Base-by-base conservation (phyloP, 2,329 filamentous ascomycete genomes). In the Aspergillus unguis region DNA sequence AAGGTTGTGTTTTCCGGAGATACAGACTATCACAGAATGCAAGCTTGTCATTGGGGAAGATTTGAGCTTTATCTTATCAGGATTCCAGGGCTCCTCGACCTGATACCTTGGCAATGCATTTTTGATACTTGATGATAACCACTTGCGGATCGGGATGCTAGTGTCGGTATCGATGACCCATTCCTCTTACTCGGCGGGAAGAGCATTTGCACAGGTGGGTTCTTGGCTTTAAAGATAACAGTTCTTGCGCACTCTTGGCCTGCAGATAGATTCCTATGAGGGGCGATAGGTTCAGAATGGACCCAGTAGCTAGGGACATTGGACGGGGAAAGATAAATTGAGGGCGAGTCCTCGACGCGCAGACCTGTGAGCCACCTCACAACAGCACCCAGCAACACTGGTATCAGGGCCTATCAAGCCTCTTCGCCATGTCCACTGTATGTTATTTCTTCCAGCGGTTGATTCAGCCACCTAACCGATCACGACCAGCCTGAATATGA, bases 401-500 rank as follows among this genome's bases (percentile, higher is more conserved):
- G 17, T 17, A 17, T 17, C 17, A 17, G 17, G 17, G 17, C 17
- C 17, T 17, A 17, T 17, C 17, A 42, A 40, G 29, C 11, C 10
- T 27, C 33, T n/a, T 45, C 44, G 11, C 26, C 7, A 54, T 54
- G 52, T 44, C 52, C 27, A 46, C 42, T 27, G 52, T 54, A 43
- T 8, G 53, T 29, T 11, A n/a, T 5, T 25, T 10, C 23, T 2
- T 8, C 31, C 25, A 11, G 11, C 17, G 11, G 4, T 7, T 37
- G 9, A 25, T 7, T 5, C 7, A 40, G 25, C 17, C 23, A 35
- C 23, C 50, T 52, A 45, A 61, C 49, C 44, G 3, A 7, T 5
- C 10, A 11, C 28, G 29, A 23, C 6, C 35, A 70, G 70, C 69
- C 67, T 4, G 58, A 60, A 32, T 74, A 66, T 60, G 67, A 73